Percentiles rank a stretch among this genome's conserved stretches.
Conservation (phyloP, 257 asterid genomes). For the Echium plantagineum region DNA sequence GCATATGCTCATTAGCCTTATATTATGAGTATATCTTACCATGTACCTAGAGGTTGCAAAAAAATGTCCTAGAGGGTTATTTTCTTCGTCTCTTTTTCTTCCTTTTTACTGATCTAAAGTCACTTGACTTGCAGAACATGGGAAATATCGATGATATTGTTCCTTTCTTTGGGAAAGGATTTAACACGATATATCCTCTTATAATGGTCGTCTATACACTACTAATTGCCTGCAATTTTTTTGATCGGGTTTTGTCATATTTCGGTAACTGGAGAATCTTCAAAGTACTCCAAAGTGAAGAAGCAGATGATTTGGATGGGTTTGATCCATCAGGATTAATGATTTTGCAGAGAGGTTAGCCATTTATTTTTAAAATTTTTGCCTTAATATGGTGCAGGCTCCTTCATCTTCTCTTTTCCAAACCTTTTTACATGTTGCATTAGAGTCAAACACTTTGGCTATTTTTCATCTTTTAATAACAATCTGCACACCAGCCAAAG, state of each 20-base stretch:
- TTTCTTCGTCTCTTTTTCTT: neutral
- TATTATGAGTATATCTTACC: too few species aligned
- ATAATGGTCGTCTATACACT: slow-evolving; percentile 66
- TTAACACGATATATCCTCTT: slow-evolving; percentile 70
- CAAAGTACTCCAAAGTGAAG: slow-evolving; percentile 35
- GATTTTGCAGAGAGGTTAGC: slow-evolving; percentile 52
- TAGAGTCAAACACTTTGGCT: too few species aligned
- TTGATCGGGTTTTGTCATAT: slow-evolving; percentile 39
- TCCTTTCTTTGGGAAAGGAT: slow-evolving; percentile 74
- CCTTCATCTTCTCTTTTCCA: neutral
- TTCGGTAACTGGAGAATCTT: slow-evolving; percentile 69
- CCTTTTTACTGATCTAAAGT: slow-evolving; percentile 4
- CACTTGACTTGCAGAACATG: slow-evolving; percentile 51
- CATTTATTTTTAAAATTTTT: too few species aligned
- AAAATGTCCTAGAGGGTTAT: neutral
- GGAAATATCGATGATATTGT: slow-evolving; percentile 82
- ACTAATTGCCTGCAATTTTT: slow-evolving; percentile 53
- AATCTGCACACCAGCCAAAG: too few species aligned
- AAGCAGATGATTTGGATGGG: slow-evolving; percentile 55
- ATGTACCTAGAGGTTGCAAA: too few species aligned
- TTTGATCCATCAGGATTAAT: slow-evolving; percentile 59
- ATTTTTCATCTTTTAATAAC: too few species aligned
- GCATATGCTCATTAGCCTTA: too few species aligned
- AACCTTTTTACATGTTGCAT: too few species aligned
- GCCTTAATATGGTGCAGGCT: too few species aligned